A percentile compares a stretch with the other conserved stretches of the same genome.
phyloP scores from a whole-genome alignment of 257 asterid genomes.

The Cruciata laevipes region DNA sequence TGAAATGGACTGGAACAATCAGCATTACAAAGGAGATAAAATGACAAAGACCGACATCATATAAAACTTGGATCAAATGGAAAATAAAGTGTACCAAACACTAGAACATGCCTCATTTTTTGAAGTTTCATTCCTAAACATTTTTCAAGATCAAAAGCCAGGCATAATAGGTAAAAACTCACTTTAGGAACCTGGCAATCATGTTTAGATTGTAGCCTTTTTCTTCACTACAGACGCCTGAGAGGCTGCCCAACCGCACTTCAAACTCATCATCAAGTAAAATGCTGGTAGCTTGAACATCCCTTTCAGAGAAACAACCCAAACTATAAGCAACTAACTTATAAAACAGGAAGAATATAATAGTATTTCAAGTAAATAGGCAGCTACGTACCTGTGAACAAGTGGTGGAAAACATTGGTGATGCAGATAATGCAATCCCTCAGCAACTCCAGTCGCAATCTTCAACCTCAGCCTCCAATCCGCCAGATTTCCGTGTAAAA shows the following conservation, averaged over 20 bases:
- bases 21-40: not conserved
- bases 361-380: too few relatives aligned
- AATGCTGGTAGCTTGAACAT: slow-evolving; percentile 16
- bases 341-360: not conserved
- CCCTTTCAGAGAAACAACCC: not conserved
- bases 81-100: too few relatives aligned
- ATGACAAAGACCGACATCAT: not conserved
- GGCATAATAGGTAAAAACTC: too few relatives aligned
- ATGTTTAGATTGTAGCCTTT: too few relatives aligned
- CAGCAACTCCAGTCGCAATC: slow-evolving; percentile 12
- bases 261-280: too few relatives aligned
- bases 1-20: not conserved
- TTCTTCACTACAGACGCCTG: too few relatives aligned
- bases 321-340: not conserved
- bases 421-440: slow-evolving; percentile 10
- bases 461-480: slow-evolving; percentile 13
- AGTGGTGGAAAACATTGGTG: slow-evolving; percentile 13
- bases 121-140: slow-evolving; percentile 8
- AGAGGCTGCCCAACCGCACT: too few relatives aligned
- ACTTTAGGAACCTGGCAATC: too few relatives aligned
- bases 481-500: not conserved
- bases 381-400: slow-evolving; percentile 20
- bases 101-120: too few relatives aligned
- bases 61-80: not conserved
- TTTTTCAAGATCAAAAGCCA: not conserved